Evolutionary conservation across 2,329 filamentous ascomycete species (phyloP), one percentile per base, ranked within the genome.

Genomic region (Coniella lustricola): DNA sequence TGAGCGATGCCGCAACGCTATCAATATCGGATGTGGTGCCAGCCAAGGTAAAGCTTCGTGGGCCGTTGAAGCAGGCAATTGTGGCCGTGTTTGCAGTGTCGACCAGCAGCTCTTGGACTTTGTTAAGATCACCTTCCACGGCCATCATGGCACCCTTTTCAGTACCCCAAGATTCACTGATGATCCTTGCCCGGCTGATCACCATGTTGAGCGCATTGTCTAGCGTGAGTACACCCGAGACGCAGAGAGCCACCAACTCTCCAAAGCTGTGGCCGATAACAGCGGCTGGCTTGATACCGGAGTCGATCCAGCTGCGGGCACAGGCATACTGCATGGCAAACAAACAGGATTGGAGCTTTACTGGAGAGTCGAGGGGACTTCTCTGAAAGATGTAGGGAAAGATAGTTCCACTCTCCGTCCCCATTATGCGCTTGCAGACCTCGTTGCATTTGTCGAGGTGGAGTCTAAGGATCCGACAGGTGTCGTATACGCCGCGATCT

Each of bases 51-150:
- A 70, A 68, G 49, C 62, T 71, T 3, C 49, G 53, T 0, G 67
- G 67, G 0, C 71, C 68, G 43, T 75, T 76, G 56, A 62, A 72
- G 54, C 74, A 77, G 0, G 75, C 75, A 29, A 78, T 69, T n/a
- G 34, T n/a, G 4, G 16, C 13, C 8, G 13, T 8, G 4, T 12
- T 12, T 8, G 14, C 16, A n/a, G 13, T n/a, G 16, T 12, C 13
- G 13, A 13, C 14, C 13, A 46, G n/a, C 3, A 49, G 25, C 3
- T 10, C 18, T 4, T 54, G 21, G 3, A 45, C 38, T 3, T 20
- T 21, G 0, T 9, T 4, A 22, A 43, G 14, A 2, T 35, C 44
- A 1, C n/a, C 37, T 3, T 50, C 56, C 12, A 70, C 50, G 0
- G 65, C 60, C 43, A 73, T 51, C 70, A 73, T 73, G 4, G 59